Evolutionary conservation across 1,284 basidiomycete genomes (phyloP).

Genomic region (Trichosporon inkin): DNA sequence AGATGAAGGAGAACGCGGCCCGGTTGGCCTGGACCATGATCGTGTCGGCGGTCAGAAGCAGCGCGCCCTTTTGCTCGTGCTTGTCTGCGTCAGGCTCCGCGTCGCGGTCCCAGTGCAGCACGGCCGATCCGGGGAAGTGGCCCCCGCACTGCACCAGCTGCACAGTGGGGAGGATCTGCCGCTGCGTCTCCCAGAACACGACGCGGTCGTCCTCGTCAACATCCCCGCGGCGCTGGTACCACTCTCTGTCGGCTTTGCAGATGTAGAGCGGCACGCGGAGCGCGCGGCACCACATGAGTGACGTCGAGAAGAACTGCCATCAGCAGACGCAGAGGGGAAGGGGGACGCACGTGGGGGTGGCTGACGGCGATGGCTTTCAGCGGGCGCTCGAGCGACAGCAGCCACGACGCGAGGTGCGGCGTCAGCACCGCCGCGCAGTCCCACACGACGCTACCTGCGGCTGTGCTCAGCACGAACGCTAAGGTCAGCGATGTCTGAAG

Average conservation of each 20-base stretch:
- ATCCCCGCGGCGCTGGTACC: slow-evolving; percentile 40
- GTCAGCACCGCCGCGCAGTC: slow-evolving; percentile 45
- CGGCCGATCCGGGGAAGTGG: slow-evolving; percentile 46
- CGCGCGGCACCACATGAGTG: slow-evolving; percentile 45
- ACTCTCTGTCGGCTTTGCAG: slow-evolving; percentile 37
- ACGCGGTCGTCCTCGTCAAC: slow-evolving; percentile 30
- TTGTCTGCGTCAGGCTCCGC: slow-evolving; percentile 35
- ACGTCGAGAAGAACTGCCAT: slow-evolving; percentile 46
- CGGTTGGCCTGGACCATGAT: slow-evolving; percentile 46
- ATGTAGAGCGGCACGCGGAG: slow-evolving; percentile 44
- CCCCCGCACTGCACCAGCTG: slow-evolving; percentile 46
- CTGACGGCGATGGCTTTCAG: slow-evolving; percentile 47
- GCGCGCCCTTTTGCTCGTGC: slow-evolving; percentile 32
- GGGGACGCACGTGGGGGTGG: slow-evolving; percentile 46
- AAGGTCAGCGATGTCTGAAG: neutral
- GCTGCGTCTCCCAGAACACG: slow-evolving; percentile 32
- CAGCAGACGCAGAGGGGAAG: neutral
- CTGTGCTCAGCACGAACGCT: slow-evolving; percentile 47
- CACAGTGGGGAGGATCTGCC: slow-evolving; percentile 30
- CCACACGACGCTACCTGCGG: slow-evolving; percentile 44
- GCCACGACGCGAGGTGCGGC: slow-evolving; percentile 30
- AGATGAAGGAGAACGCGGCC: slow-evolving; percentile 45
- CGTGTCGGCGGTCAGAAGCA: slow-evolving; percentile 46
- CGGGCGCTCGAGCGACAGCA: slow-evolving; percentile 28
- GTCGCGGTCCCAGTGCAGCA: slow-evolving; percentile 47